Percentiles rank a stretch among this genome's conserved stretches.
Conservation (phyloP, 768 basidiomycete species). For the Tephrocybe sp. region DNA sequence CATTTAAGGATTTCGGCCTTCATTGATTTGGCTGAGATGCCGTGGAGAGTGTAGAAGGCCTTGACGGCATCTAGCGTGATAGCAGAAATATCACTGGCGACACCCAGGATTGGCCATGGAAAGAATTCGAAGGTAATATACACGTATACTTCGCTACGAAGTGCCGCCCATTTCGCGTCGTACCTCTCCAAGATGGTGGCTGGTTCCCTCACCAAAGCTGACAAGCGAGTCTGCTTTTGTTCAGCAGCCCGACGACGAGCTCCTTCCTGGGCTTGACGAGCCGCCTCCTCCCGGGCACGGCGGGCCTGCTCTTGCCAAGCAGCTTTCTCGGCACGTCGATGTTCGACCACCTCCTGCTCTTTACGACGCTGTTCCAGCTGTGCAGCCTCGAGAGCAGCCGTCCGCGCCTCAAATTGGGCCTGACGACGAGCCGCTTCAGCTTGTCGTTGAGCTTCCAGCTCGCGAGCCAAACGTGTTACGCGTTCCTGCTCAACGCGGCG, state of each 20-base stretch:
- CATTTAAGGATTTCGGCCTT: conserved; percentile 47
- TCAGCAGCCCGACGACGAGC: background rate
- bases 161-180: conserved; percentile 13
- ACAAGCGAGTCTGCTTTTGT: conserved; percentile 2
- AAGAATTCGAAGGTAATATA: conserved; percentile 5
- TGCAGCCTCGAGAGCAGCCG: background rate
- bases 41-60: conserved; percentile 38
- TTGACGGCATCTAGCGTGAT: conserved; percentile 32
- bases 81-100: conserved; percentile 19
- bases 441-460: conserved; percentile 2
- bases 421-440: background rate
- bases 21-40: conserved; percentile 31
- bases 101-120: conserved; percentile 11
- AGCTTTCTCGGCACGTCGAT: conserved; percentile 1
- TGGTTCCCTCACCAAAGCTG: background rate
- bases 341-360: conserved; percentile 4
- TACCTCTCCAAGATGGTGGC: conserved; percentile 11
- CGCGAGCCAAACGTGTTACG: background rate
- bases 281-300: background rate
- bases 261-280: conserved; percentile 2
- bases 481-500: background rate
- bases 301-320: conserved; percentile 4
- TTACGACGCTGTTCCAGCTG: background rate
- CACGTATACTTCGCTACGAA: conserved; percentile 1
- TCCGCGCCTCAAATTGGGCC: conserved; percentile 1